Evolutionary conservation across 2,329 filamentous ascomycete genomes (phyloP).

Genomic region (Scedosporium aurantiacum): DNA sequence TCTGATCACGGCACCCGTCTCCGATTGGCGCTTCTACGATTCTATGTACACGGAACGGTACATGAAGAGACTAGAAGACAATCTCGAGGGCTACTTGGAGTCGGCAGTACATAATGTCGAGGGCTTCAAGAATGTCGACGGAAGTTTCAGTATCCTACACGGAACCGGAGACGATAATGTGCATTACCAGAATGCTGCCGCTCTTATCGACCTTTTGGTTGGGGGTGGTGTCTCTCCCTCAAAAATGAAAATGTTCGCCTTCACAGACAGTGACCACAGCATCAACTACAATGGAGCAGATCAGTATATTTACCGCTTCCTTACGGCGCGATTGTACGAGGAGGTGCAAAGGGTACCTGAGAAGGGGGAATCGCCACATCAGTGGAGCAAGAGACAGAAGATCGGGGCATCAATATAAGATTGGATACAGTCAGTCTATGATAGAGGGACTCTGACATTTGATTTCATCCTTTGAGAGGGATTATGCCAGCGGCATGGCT

Average conservation of each 20-base stretch:
- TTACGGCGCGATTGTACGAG: conserved; percentile 48
- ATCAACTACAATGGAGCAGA: conserved; percentile 47
- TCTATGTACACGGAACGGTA: conserved; percentile 62
- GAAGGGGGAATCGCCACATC: conserved; percentile 17
- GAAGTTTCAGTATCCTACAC: conserved; percentile 52
- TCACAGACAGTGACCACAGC: conserved; percentile 54
- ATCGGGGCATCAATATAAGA: no score
- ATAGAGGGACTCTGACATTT: no score
- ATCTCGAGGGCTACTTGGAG: conserved; percentile 47
- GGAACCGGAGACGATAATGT: conserved; percentile 62
- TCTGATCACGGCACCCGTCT: conserved; percentile 53
- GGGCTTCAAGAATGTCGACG: conserved; percentile 52
- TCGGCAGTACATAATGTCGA: conserved; percentile 45
- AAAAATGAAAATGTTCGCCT: conserved; percentile 53
- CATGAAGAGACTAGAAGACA: conserved; percentile 52
- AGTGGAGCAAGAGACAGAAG: conserved; percentile 20
- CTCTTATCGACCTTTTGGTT: conserved; percentile 50
- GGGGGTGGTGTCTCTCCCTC: conserved; percentile 45
- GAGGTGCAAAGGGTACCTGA: conserved; percentile 46
- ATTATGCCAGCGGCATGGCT: no score
- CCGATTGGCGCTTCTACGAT: conserved; percentile 62
- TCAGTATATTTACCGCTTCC: conserved; percentile 49
- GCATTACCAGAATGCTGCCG: conserved; percentile 57
- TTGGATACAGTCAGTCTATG: no score
- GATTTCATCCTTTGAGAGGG: no score